Evolutionary conservation across 176 grass and related monocot species (phyloP).

Genomic region (Puccinellia tenuiflora): DNA sequence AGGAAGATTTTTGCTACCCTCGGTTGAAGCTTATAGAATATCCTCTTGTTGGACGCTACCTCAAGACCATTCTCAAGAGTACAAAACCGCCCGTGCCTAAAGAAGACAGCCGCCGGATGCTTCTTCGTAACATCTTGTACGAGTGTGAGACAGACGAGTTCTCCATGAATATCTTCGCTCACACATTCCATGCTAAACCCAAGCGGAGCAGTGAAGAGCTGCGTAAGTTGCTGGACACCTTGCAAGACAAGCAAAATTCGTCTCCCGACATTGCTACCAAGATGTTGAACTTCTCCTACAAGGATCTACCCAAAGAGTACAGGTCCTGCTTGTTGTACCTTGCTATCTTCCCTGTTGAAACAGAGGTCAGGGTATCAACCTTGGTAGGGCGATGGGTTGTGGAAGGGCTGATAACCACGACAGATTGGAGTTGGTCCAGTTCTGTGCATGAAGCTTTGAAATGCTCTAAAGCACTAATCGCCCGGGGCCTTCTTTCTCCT

Average conservation of each 20-base stretch:
- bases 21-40: no score
- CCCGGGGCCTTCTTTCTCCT: background rate
- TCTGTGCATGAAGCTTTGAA: background rate
- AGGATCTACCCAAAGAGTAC: background rate
- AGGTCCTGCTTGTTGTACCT: background rate
- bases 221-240: fast-evolving
- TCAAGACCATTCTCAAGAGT: no score
- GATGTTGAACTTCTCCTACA: background rate
- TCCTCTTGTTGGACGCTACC: no score
- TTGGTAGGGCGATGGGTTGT: background rate
- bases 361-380: background rate
- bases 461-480: background rate
- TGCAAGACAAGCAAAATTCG: background rate
- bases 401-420: background rate
- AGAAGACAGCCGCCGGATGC: fast-evolving
- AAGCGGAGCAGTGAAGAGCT: background rate
- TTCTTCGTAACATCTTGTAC: background rate
- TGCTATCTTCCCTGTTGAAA: background rate
- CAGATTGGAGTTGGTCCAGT: background rate
- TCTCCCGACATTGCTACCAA: background rate
- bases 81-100: no score
- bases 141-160: background rate
- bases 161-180: background rate
- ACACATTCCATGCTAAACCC: background rate
- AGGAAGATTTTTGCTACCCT: no score